Percentiles rank a stretch among this genome's conserved stretches.
Evolutionary conservation across 139 green algal species (phyloP).

Genomic region (Tetradesmus obliquus): DNA sequence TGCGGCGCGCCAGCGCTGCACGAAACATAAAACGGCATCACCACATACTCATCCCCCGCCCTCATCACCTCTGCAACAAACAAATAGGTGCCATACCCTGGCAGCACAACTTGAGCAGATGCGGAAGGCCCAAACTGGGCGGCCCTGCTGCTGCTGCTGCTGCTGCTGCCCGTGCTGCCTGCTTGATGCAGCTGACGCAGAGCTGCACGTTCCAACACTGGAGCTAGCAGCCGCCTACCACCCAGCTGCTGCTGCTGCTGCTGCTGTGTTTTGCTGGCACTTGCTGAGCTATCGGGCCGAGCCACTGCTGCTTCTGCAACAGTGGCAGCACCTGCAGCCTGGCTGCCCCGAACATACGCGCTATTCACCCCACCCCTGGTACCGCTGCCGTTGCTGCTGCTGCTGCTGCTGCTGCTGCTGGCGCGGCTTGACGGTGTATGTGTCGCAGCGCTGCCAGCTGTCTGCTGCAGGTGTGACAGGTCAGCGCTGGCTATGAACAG

Average conservation of each 20-base stretch:
- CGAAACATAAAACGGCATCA: not conserved
- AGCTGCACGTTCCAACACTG: not conserved
- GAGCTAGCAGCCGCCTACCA: not conserved
- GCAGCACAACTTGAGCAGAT: not conserved
- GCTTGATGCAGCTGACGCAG: not conserved
- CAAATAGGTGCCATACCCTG: not conserved
- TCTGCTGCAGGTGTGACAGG: not conserved
- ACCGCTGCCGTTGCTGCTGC: not conserved
- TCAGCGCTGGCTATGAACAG: not conserved
- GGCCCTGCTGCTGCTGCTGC: not conserved
- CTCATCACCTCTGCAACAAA: not conserved
- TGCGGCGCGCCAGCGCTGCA: not conserved
- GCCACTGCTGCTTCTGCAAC: not conserved
- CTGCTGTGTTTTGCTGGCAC: not conserved
- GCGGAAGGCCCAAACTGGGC: not conserved
- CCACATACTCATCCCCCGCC: not conserved
- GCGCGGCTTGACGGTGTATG: not conserved
- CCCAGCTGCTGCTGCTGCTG: not conserved
- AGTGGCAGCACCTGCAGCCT: not conserved
- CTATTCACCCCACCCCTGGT: not conserved
- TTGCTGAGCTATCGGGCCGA: not conserved
- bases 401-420: too few relatives aligned
- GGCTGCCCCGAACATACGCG: not conserved
- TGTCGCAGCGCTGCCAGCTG: not conserved
- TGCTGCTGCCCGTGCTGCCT: not conserved